phyloP scores from a whole-genome alignment of 1,284 basidiomycete genomes.

The Boletus holoroseus region DNA sequence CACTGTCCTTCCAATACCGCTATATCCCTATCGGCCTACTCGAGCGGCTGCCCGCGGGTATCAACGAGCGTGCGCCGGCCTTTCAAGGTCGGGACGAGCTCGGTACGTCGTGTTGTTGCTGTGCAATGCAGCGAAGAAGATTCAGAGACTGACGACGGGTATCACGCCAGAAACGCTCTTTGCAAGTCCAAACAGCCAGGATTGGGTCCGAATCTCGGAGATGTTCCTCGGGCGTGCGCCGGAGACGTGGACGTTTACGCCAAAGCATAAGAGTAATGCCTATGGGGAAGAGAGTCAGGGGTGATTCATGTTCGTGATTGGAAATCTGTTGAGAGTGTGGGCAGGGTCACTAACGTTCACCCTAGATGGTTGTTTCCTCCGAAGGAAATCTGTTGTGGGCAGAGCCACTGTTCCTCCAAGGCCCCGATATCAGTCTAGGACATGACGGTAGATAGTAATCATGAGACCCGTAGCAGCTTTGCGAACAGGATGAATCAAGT shows the following conservation, averaged over 20 bases:
- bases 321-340: not conserved
- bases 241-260: slow-evolving; percentile 61
- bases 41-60: slow-evolving; percentile 74
- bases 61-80: slow-evolving; percentile 88
- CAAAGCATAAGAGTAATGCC: slow-evolving; percentile 72
- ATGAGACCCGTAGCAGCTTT: no score
- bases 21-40: slow-evolving; percentile 92
- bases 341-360: no score
- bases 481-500: not conserved
- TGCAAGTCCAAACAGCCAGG: slow-evolving; percentile 73
- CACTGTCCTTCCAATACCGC: slow-evolving; percentile 91
- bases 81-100: slow-evolving; percentile 85
- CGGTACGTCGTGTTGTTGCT: slow-evolving; percentile 41
- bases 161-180: slow-evolving; percentile 68
- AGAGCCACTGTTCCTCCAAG: not conserved
- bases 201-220: slow-evolving; percentile 94
- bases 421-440: not conserved
- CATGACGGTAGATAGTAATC: not conserved
- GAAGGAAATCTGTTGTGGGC: not conserved
- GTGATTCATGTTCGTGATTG: slow-evolving; percentile 4
- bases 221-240: slow-evolving; percentile 84
- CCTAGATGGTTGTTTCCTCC: not conserved
- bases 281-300: slow-evolving; percentile 55
- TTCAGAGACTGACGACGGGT: not conserved
- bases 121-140: not conserved